phyloP scores from a whole-genome alignment of 352 stramenopile genomes.

The Phytophthora niederhauseri region DNA sequence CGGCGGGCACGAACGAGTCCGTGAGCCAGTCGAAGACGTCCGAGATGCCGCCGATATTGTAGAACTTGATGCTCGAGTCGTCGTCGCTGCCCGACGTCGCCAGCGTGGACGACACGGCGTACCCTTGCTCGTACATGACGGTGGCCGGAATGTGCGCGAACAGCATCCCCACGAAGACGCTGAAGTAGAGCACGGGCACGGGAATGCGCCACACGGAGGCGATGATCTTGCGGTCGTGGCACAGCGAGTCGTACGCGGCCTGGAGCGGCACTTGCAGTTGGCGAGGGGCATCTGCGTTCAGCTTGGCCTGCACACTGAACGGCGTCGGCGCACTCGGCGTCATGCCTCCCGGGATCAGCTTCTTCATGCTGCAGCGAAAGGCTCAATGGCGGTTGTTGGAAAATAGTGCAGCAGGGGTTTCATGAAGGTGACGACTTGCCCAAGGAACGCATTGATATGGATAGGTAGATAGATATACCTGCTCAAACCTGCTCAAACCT shows the following conservation, averaged over 20 bases:
- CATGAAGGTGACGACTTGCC: neutral
- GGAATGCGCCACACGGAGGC: conserved; percentile 40
- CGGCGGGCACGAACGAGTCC: conserved; percentile 43
- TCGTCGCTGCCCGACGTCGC: conserved; percentile 51
- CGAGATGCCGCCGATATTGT: conserved; percentile 41
- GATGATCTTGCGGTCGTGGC: conserved; percentile 46
- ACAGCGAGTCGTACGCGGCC: conserved; percentile 6
- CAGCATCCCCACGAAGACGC: conserved; percentile 51
- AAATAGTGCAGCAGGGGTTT: neutral
- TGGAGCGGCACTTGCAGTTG: neutral
- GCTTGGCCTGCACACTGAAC: neutral
- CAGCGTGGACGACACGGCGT: conserved; percentile 39
- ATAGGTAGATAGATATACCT: neutral
- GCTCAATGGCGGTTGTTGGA: neutral
- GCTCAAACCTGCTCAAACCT: neutral
- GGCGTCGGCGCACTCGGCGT: neutral
- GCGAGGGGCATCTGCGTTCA: neutral
- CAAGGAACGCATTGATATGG: neutral
- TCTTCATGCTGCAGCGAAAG: neutral
- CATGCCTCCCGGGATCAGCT: conserved; percentile 1
- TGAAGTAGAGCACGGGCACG: conserved; percentile 46
- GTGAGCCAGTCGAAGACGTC: conserved; percentile 58
- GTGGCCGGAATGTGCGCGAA: conserved; percentile 47
- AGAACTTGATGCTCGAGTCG: conserved; percentile 53
- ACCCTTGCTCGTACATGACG: conserved; percentile 42